phyloP scores from a whole-genome alignment of 2,329 filamentous ascomycete species.

The Fusarium begoniae region DNA sequence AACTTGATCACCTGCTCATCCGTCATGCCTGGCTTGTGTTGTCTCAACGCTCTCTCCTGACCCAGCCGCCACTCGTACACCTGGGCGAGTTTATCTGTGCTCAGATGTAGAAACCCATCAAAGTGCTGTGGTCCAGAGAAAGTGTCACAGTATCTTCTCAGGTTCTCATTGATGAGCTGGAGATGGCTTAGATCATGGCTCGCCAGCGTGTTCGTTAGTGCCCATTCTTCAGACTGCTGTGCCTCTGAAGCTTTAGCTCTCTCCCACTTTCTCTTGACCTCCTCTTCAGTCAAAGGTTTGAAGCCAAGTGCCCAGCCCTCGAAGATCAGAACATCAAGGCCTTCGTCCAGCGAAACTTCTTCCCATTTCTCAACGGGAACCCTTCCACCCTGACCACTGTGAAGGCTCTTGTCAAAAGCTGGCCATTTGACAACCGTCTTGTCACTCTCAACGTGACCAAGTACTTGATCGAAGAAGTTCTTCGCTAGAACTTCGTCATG shows the following conservation, averaged over 20 bases:
- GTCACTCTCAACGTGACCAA: background rate
- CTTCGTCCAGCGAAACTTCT: constrained; percentile 5
- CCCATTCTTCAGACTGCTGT: constrained; percentile 3
- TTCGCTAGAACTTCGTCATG: constrained; percentile 28
- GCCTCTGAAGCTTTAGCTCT: background rate
- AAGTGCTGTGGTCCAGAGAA: constrained; percentile 36
- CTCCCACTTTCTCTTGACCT: constrained; percentile 31
- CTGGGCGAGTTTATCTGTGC: constrained; percentile 31
- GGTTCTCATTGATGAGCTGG: constrained; percentile 34
- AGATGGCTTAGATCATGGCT: constrained; percentile 30
- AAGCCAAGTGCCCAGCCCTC: constrained; percentile 42
- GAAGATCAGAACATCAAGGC: constrained; percentile 38
- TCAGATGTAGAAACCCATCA: constrained; percentile 36
- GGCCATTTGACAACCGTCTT: constrained; percentile 27
- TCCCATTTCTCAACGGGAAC: constrained; percentile 29
- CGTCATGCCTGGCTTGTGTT: constrained; percentile 35
- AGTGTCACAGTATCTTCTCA: constrained; percentile 25
- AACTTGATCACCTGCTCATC: constrained; percentile 37
- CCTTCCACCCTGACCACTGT: constrained; percentile 34
- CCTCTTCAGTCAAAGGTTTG: constrained; percentile 17
- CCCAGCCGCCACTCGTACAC: constrained; percentile 39
- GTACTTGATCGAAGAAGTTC: constrained; percentile 21
- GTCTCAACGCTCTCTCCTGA: constrained; percentile 31
- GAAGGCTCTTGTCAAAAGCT: constrained; percentile 38
- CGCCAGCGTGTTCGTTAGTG: constrained; percentile 22